Base-by-base conservation (phyloP, 2,329 filamentous ascomycete species). In the Aspergillus felis region DNA sequence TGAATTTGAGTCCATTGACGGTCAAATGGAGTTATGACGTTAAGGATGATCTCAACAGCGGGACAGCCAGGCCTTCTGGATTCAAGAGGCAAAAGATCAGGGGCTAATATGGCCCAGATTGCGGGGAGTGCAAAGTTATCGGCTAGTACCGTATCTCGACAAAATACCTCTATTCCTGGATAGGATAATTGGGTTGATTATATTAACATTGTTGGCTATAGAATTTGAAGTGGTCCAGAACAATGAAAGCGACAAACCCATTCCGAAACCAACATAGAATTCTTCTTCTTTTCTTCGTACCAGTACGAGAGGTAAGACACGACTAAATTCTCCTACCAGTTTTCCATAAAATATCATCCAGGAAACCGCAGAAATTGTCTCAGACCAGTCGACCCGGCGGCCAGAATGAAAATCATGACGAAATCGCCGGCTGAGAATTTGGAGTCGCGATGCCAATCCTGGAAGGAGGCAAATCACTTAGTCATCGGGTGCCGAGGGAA, bases 401-500 rank as follows among this genome's bases (percentile, higher is more conserved):
- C 41, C n/a, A 44, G 8, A 44, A 44, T 47, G 44, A 22, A 17
- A 47, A 24, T 47, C 44, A 47, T 47, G 44, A 47, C 44, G 44
- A 47, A 47, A 47, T 47, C 4, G 10, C 44, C 44, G 44, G 12
- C 24, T 47, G 12, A 25, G 3, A 17, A 12, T 47, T 27, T 24
- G 44, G 25, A 22, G n/a, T 24, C n/a, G 27, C 4, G 44, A 47
- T 47, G 22, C 44, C 22, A 35, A 51, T 17, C 29, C 24, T 17
- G 44, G 12, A 47, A 12, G 22, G 44, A 47, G 24, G 44, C 22
- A 10, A 47, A 17, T 17, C 24, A 20, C 56, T 61, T 62, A 61
- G 58, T 64, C 60, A 64, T 60, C 58, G 53, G 27, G 14, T 57
- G 57, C 62, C 62, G 65, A 60, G 60, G 54, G 56, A 50, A 60